phyloP scores from a whole-genome alignment of 352 stramenopile species.

The Globisporangium rhizosaccharum region DNA sequence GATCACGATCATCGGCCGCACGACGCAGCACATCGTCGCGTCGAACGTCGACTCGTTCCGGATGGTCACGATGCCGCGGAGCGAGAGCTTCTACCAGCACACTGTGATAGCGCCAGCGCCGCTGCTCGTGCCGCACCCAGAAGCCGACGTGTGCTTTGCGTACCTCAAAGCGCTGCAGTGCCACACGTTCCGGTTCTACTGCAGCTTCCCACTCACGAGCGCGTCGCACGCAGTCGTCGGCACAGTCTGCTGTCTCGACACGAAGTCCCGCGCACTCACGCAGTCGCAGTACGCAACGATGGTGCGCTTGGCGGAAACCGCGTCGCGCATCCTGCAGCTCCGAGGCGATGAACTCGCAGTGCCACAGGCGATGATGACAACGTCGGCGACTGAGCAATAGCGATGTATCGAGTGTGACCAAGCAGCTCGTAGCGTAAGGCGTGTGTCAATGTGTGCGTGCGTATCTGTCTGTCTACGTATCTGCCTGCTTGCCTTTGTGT shows the following conservation, averaged over 20 bases:
- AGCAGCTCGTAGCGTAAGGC: too few species aligned
- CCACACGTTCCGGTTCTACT: constrained; percentile 27
- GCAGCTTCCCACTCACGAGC: constrained; percentile 22
- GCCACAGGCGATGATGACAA: background rate
- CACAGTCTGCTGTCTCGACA: constrained; percentile 36
- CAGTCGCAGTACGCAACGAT: constrained; percentile 19
- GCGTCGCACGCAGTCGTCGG: constrained; percentile 17
- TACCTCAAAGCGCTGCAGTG: constrained; percentile 14
- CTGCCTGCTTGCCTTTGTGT: background rate
- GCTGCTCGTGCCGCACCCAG: constrained; percentile 41
- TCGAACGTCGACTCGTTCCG: constrained; percentile 32
- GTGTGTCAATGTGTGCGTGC: too few species aligned
- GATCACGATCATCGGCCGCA: constrained; percentile 40
- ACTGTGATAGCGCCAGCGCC: constrained; percentile 29
- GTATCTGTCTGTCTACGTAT: background rate
- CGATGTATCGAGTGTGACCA: background rate
- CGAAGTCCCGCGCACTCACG: constrained; percentile 21
- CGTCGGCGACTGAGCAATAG: background rate
- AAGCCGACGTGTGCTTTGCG: constrained; percentile 45
- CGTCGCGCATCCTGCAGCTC: constrained; percentile 12
- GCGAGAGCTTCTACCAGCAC: constrained; percentile 21
- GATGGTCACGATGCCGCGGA: constrained; percentile 4
- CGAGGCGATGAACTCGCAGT: background rate
- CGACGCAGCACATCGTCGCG: constrained; percentile 32
- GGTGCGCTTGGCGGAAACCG: constrained; percentile 33